phyloP scores from a whole-genome alignment of 805 yeast genomes.

The Candida schatavii region DNA sequence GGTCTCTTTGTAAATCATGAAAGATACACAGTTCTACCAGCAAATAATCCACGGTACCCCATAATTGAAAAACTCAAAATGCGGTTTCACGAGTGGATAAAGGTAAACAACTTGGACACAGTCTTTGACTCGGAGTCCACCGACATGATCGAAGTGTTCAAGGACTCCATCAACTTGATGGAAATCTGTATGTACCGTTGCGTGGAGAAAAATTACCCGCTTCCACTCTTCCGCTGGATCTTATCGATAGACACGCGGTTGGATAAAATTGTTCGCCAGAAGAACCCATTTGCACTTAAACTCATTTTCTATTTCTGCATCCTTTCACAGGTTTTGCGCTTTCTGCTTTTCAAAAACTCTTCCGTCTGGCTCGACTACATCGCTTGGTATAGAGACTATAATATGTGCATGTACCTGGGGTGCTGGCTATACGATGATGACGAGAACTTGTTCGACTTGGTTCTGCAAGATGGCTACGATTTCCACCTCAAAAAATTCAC shows the following conservation, averaged over 20 bases:
- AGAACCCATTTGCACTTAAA: slow-evolving; percentile 24
- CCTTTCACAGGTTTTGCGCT: slow-evolving; percentile 18
- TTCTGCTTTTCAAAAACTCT: slow-evolving; percentile 16
- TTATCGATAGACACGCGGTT: slow-evolving; percentile 15
- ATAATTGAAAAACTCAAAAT: slow-evolving; percentile 7
- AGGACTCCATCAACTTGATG: slow-evolving; percentile 10
- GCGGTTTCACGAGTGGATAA: slow-evolving; percentile 4
- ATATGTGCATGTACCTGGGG: neutral
- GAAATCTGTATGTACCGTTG: slow-evolving; percentile 13
- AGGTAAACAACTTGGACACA: neutral
- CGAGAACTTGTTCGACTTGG: slow-evolving; percentile 7
- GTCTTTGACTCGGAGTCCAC: slow-evolving; percentile 1
- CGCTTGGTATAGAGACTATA: slow-evolving; percentile 13
- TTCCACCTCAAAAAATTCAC: slow-evolving; percentile 6
- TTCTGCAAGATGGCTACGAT: slow-evolving; percentile 3
- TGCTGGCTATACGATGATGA: slow-evolving; percentile 7
- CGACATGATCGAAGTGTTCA: slow-evolving; percentile 4
- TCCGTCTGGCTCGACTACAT: slow-evolving; percentile 30
- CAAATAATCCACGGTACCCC: slow-evolving; percentile 5
- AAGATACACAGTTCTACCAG: slow-evolving; percentile 3
- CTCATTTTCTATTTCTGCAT: slow-evolving; percentile 20
- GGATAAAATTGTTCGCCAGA: slow-evolving; percentile 15
- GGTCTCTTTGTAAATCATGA: neutral
- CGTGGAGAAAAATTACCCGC: slow-evolving; percentile 20
- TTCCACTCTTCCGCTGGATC: slow-evolving; percentile 31